Evolutionary conservation across 805 yeast species (phyloP).

Genomic region (Peterozyma toletana): DNA sequence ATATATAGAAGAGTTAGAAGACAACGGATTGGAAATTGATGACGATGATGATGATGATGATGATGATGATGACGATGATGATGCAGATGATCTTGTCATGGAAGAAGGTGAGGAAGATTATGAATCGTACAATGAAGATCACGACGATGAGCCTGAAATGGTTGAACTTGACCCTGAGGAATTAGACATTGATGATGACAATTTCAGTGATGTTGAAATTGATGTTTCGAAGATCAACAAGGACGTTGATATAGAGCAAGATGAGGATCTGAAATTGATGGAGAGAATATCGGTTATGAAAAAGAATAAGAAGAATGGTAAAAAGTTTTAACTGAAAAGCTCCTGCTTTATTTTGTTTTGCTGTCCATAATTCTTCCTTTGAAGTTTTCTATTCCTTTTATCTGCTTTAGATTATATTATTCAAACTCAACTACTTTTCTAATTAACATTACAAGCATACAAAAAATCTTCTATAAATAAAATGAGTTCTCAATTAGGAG

Average conservation of each 20-base stretch:
- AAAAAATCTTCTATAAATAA: too few species aligned
- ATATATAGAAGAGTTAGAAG: slow-evolving; percentile 63
- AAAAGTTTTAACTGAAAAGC: too few species aligned
- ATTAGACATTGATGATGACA: slow-evolving; percentile 33
- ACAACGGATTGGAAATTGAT: slow-evolving; percentile 27
- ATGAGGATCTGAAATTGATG: slow-evolving; percentile 6
- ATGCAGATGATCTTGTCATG: slow-evolving; percentile 8
- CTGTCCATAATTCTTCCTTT: too few species aligned
- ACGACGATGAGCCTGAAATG: slow-evolving; percentile 15
- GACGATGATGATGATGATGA: slow-evolving; percentile 17
- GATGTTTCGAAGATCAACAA: slow-evolving; percentile 10
- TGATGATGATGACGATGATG: slow-evolving; percentile 11
- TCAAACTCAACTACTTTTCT: too few species aligned
- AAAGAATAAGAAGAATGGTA: background rate
- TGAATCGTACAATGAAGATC: slow-evolving; percentile 16
- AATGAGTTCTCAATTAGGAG: slow-evolving; percentile 1
- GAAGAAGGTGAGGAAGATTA: slow-evolving; percentile 15
- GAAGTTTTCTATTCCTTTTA: too few species aligned
- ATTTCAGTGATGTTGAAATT: slow-evolving; percentile 33
- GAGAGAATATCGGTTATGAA: slow-evolving; percentile 9
- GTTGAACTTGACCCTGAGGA: slow-evolving; percentile 16
- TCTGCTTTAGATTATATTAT: too few species aligned
- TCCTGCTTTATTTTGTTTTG: too few species aligned
- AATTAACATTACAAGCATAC: too few species aligned
- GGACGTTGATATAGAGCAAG: slow-evolving; percentile 13